Conservation (phyloP, 768 basidiomycete genomes). For the Mycena albidolilacea region DNA sequence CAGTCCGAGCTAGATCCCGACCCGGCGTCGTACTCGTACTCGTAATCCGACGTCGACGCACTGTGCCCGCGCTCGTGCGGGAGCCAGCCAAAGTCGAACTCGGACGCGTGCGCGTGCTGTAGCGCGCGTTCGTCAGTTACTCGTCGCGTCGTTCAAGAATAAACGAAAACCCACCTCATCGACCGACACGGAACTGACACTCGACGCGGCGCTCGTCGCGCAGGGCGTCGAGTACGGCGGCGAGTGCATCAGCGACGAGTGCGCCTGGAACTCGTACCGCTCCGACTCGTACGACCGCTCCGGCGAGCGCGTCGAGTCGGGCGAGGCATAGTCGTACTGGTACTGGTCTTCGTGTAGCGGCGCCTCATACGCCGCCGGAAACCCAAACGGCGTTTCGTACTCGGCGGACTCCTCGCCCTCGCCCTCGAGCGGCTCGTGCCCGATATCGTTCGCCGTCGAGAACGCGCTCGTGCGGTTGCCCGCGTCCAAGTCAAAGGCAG, state of each 20-base stretch:
- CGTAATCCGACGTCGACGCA: background rate
- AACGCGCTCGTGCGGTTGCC: conserved; percentile 26
- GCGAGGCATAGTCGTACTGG: background rate
- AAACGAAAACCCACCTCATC: background rate
- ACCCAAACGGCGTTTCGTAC: background rate
- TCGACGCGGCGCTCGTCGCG: conserved; percentile 9
- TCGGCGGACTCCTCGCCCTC: background rate
- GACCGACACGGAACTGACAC: conserved; percentile 10
- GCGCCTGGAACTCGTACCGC: background rate
- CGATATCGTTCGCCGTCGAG: conserved; percentile 30
- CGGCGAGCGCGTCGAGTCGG: background rate
- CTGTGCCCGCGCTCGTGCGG: conserved; percentile 13
- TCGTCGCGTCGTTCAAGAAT: background rate
- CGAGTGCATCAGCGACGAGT: conserved; percentile 8
- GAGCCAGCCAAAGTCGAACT: conserved; percentile 36
- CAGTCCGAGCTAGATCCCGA: background rate
- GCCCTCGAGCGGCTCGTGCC: conserved; percentile 29
- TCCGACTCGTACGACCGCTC: no score
- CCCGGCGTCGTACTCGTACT: conserved; percentile 14
- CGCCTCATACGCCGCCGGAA: background rate
- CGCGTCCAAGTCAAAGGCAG: background rate
- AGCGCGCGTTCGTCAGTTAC: no score
- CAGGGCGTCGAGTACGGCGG: conserved; percentile 32
- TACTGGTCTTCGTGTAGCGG: no score
- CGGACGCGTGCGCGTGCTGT: background rate